Evolutionary conservation across 2,329 filamentous ascomycete species (phyloP).

Genomic region (Aquanectria penicillioides): DNA sequence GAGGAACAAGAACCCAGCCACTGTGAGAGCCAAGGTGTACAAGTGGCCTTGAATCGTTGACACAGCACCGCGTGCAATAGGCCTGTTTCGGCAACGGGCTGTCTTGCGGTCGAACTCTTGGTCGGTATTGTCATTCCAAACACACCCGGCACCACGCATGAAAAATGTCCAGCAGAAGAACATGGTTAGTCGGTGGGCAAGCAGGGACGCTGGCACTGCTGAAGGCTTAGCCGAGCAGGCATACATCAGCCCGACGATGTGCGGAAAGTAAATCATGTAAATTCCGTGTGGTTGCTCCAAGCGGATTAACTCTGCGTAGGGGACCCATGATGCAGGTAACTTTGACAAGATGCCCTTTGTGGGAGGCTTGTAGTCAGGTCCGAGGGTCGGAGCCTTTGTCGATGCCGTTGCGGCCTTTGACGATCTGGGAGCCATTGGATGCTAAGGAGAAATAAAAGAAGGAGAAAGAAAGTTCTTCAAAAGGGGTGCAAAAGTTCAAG

Average conservation of each 20-base stretch:
- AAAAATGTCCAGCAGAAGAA: conserved; percentile 53
- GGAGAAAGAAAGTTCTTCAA: too few species aligned
- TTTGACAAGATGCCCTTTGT: conserved; percentile 54
- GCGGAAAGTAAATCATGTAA: conserved; percentile 64
- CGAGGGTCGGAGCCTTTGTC: background rate
- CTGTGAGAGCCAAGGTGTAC: conserved; percentile 15
- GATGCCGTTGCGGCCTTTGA: background rate
- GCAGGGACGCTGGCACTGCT: conserved; percentile 39
- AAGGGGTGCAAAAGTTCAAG: too few species aligned
- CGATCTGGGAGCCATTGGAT: conserved; percentile 10
- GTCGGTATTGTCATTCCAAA: conserved; percentile 67
- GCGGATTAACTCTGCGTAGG: conserved; percentile 64
- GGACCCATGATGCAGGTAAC: conserved; percentile 60
- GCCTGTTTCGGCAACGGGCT: conserved; percentile 58
- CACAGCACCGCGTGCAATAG: conserved; percentile 60
- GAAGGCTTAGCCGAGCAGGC: conserved; percentile 50
- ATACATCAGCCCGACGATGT: conserved; percentile 56
- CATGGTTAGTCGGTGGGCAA: conserved; percentile 48
- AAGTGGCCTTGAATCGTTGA: conserved; percentile 53
- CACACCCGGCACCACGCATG: conserved; percentile 54
- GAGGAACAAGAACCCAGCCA: background rate
- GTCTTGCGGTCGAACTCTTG: conserved; percentile 63
- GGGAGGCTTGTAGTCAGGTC: conserved; percentile 52
- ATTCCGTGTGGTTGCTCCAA: conserved; percentile 61
- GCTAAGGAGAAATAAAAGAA: too few species aligned